These are phyloP conservation scores for Hirschfeldia incana DNA, from an alignment of 345 rosid genomes.

Conservation along the genomic window DNA sequence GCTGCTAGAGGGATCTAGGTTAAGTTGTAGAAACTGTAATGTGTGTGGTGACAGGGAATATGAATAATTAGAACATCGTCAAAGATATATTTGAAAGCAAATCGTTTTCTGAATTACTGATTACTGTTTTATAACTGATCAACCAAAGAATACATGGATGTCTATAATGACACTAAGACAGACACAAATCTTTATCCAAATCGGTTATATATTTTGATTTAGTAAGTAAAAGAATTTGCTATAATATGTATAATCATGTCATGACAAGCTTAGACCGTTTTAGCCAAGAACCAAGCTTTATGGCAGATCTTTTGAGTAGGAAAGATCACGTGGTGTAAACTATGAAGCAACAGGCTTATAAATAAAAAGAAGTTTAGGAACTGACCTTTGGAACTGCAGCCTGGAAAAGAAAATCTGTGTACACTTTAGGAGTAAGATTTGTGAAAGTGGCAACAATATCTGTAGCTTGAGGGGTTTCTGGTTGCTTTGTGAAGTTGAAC, in stretches of 20 bases:
- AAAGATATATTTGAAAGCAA: not conserved
- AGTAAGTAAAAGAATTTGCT: not conserved
- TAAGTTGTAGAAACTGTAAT: conserved; percentile 89
- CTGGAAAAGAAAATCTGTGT: conserved; percentile 77
- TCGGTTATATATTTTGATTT: not conserved
- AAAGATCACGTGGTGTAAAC: not conserved
- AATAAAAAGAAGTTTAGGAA: conserved; percentile 9
- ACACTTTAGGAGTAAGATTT: no score
- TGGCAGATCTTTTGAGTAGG: not conserved
- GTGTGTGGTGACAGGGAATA: conserved; percentile 6
- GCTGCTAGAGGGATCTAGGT: conserved; percentile 86
- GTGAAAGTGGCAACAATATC: no score
- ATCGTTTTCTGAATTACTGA: not conserved
- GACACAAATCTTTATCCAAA: not conserved
- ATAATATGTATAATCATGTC: conserved; percentile 1
- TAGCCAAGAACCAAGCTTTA: not conserved
- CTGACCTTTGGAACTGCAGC: conserved; percentile 98
- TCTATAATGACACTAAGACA: not conserved
- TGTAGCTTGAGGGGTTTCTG: conserved; percentile 64
- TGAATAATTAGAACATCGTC: not conserved
- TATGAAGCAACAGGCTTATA: not conserved
- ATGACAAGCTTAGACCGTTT: not conserved
- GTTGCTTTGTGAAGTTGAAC: conserved; percentile 71
- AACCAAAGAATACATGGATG: not conserved
- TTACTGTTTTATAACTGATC: not conserved